Base-by-base conservation (phyloP, 1,284 basidiomycete genomes). In the Veloporphyrellus conicus region DNA sequence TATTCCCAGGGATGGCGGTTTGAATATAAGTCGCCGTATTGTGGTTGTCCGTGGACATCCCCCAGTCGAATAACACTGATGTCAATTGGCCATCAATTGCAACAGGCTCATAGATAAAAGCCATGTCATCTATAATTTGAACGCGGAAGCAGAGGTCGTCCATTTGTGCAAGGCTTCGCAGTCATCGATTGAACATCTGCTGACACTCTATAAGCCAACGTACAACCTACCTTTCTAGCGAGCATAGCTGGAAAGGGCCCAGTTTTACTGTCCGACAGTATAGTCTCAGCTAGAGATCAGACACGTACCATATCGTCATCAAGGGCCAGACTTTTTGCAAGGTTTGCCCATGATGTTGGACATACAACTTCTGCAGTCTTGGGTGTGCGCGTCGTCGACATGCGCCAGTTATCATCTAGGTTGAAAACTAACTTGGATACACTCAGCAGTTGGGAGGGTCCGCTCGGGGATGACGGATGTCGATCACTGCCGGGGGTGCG, bases 41-140 rank as follows among this genome's bases (percentile, higher is more conserved):
- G 23, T 55, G 50, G 47, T 74, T 75, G 6, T 62, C 63, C 20
- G 56, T 46, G 9, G 47, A 48, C 2, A 58, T 60, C 23, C 73
- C 72, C 79, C 79, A 83, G 52, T 78, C 77, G 40, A 83, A 66
- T 20, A 82, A 54, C 49, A 74, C 71, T 5, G 74, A 73, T 15
- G 58, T 62, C 2, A 53, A 53, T 4, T 67, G 64, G 1, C 65
- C 69, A 43, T 83, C 79, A 20, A 80, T 66, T 19, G 77, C 66
- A 32, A 80, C 65, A 0, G 81, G 81, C 48, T 79, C 73, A 41
- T 74, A 71, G 8, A 80, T 38, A 51, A 82, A 83, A 0, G 71
- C 75, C 47, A 73, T 56, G 22, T 73, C 54, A 2, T 45, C 43
- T 27, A 61, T 52, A 19, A 71, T 66, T 36, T 70, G 64, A 6